These are phyloP conservation scores for Cyberlindnera maclurae DNA, from an alignment of 805 yeast species.

Conservation along the genomic window DNA sequence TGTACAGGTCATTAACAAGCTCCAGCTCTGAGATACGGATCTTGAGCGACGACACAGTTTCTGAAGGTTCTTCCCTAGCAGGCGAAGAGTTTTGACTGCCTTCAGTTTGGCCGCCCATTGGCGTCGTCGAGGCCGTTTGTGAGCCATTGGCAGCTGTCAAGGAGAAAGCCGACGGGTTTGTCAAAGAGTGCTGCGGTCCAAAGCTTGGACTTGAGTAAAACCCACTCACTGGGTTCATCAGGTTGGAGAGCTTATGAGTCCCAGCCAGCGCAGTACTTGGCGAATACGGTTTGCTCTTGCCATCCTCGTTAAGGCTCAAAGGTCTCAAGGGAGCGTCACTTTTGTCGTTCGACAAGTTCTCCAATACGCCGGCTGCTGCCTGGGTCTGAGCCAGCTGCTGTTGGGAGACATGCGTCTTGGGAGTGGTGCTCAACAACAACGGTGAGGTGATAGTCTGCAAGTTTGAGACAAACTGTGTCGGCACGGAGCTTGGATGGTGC, in stretches of 20 bases:
- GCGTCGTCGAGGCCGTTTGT: not conserved
- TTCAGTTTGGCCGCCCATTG: no score
- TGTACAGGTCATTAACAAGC: constrained; percentile 80
- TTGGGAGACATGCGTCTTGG: constrained; percentile 27
- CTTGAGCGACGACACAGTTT: constrained; percentile 35
- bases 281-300: constrained; percentile 13
- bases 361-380: constrained; percentile 25
- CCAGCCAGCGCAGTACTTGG: constrained; percentile 20
- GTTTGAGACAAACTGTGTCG: constrained; percentile 64
- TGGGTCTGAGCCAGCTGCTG: constrained; percentile 25
- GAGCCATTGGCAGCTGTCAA: constrained; percentile 2
- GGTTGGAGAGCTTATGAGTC: constrained; percentile 13
- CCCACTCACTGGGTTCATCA: constrained; percentile 17
- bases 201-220: constrained; percentile 37
- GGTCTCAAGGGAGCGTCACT: constrained; percentile 6
- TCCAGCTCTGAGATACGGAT: constrained; percentile 86
- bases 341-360: constrained; percentile 16
- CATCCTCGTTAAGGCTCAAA: not conserved
- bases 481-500: constrained; percentile 59
- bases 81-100: constrained; percentile 1
- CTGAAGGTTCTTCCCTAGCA: constrained; percentile 23
- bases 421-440: constrained; percentile 43
- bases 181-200: constrained; percentile 34
- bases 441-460: constrained; percentile 60
- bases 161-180: constrained; percentile 23